phyloP scores from a whole-genome alignment of 352 stramenopile genomes.

The Phytophthora rubi region DNA sequence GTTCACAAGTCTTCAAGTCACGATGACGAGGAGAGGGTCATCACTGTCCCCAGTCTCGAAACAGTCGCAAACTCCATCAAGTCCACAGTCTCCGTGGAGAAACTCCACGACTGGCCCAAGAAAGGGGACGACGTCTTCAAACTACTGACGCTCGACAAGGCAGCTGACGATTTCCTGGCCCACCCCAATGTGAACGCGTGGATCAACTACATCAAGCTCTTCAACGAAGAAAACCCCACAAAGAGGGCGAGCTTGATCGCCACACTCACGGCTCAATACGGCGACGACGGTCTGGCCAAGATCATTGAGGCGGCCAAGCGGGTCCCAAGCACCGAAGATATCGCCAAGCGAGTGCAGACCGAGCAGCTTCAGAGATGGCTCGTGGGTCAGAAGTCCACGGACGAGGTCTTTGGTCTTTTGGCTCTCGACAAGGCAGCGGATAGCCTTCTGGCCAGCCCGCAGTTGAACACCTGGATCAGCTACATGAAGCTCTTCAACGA shows the following conservation, averaged over 20 bases:
- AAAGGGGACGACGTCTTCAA: constrained; percentile 6
- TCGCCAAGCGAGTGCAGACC: constrained; percentile 1
- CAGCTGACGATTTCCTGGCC: constrained; percentile 4
- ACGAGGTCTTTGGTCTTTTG: background rate
- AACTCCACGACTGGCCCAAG: constrained; percentile 15
- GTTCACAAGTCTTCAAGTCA: background rate
- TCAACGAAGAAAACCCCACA: constrained; percentile 15
- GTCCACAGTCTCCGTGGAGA: background rate
- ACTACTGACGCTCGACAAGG: constrained; percentile 9
- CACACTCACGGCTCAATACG: constrained; percentile 11
- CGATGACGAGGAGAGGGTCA: constrained; percentile 11
- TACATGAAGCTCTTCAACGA: constrained; percentile 4
- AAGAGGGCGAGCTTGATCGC: constrained; percentile 12
- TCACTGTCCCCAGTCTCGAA: background rate
- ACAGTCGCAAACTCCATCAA: constrained; percentile 5
- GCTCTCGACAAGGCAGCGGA: constrained; percentile 5
- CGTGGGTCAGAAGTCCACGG: background rate
- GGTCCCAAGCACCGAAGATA: background rate
- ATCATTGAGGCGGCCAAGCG: constrained; percentile 21
- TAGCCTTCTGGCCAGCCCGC: background rate
- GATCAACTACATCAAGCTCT: constrained; percentile 23
- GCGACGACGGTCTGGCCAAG: constrained; percentile 15
- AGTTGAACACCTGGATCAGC: constrained; percentile 1
- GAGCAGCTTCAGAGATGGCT: constrained; percentile 1
- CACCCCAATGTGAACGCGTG: constrained; percentile 9